Base-by-base conservation (phyloP, 1,139 yeast species). In the Candida tunisiensis region DNA sequence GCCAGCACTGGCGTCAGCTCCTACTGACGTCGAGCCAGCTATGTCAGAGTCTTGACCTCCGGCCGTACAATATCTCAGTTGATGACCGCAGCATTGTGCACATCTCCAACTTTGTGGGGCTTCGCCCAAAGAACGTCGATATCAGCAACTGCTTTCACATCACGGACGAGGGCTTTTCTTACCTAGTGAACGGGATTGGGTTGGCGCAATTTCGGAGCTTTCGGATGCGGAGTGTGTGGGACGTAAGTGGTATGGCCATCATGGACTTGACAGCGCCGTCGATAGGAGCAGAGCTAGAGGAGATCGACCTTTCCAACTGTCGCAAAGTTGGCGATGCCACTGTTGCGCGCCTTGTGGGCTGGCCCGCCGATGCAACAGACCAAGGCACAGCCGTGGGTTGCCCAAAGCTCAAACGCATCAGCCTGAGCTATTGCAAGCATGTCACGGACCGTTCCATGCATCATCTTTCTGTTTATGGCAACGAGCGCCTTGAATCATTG, bases 131-230 rank as follows among this genome's bases (percentile, higher is more conserved):
- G 33, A 34, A 47, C 10, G 69, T 77, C 27, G 67, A 75, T 40
- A 62, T 77, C 13, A 70, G 82, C 13, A 69, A 72, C 45, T 77
- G 91, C 44, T 75, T 71, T 51, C 85, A 77, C 43, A 57, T 77
- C 7, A 74, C 83, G 0, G 85, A 75, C 44, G 74, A 65, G 36
- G 83, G 85, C 0, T 77, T 75, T 45, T 63, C 70, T 24, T 70
- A 69, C 40, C 58, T 77, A 60, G 70, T 74, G 14, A 73, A 71
- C 40, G 79, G 73, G 36, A 64, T 75, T 33, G 85, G 83, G 0
- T 49, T 69, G 24, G 83, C 83, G 6, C 57, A 59, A 20, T 61
- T 77, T 26, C 56, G 57, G 29, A 49, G 52, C 6, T 52, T 77
- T 28, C 62, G 60, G 34, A 73, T 77, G 80, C 61, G 59, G 32